Conservation (phyloP, 495 filamentous ascomycete genomes). For the Gamarada debralockiae region DNA sequence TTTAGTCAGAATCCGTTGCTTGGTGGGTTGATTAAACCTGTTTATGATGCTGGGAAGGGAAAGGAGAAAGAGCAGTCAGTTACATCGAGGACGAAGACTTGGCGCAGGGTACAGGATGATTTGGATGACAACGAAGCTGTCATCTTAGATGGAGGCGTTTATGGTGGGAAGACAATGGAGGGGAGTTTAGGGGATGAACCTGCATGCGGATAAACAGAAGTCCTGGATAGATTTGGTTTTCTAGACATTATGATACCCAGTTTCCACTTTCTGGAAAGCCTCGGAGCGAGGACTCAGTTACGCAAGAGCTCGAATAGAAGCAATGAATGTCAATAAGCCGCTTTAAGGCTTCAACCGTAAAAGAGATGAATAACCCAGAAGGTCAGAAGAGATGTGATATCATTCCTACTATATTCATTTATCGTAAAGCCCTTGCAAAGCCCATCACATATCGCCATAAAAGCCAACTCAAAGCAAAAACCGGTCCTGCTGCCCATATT, state of each 20-base stretch:
- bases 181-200: conserved; percentile 40
- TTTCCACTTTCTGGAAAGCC: neutral
- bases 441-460: neutral
- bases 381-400: too few species aligned
- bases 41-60: conserved; percentile 48
- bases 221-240: neutral
- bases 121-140: conserved; percentile 86
- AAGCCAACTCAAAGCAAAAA: neutral
- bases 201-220: conserved; percentile 34
- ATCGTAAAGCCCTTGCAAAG: neutral
- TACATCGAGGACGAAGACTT: conserved; percentile 45
- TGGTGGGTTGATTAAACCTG: conserved; percentile 72
- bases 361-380: too few species aligned
- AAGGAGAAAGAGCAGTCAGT: conserved; percentile 19
- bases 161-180: conserved; percentile 41
- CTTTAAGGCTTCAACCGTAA: too few species aligned
- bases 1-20: conserved; percentile 86
- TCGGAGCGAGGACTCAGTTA: too few species aligned
- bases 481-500: neutral
- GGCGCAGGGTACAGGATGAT: conserved; percentile 91
- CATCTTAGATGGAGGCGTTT: conserved; percentile 80
- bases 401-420: neutral
- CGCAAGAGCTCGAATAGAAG: too few species aligned
- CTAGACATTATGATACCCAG: neutral
- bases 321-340: too few species aligned